Evolutionary conservation across 441 rosid genomes (phyloP).

Genomic region (Mallotus japonicus): DNA sequence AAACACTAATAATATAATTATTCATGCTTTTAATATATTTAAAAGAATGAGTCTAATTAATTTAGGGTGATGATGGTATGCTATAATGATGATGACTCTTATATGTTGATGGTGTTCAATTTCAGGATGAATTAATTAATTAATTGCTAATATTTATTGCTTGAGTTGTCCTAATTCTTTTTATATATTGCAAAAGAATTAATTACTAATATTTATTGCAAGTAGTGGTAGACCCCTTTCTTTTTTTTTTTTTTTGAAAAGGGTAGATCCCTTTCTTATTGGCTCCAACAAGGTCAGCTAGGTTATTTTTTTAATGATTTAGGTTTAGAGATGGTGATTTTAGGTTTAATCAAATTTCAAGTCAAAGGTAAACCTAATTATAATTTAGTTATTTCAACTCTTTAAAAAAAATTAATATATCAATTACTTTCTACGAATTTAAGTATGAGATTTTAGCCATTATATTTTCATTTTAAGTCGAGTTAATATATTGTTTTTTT

Average conservation of each 20-base stretch:
- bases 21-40: background rate
- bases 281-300: slow-evolving; percentile 5
- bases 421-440: too few species aligned
- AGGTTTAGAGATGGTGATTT: background rate
- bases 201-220: background rate
- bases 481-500: too few species aligned
- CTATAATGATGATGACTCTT: background rate
- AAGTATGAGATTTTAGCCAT: too few species aligned
- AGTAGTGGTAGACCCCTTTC: background rate
- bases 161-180: background rate
- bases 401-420: too few species aligned
- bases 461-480: too few species aligned
- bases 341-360: background rate
- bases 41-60: background rate
- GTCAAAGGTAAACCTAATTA: background rate
- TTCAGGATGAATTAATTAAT: background rate
- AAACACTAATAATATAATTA: too few species aligned
- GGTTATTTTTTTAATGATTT: background rate
- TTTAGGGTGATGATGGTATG: background rate
- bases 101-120: background rate
- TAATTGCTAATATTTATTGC: too few species aligned
- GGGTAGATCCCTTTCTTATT: background rate
- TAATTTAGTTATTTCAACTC: too few species aligned
- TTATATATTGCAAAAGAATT: background rate
- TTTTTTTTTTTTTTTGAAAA: too few species aligned